Base-by-base conservation (phyloP, 805 yeast genomes). In the Myxozyma kluyveri region DNA sequence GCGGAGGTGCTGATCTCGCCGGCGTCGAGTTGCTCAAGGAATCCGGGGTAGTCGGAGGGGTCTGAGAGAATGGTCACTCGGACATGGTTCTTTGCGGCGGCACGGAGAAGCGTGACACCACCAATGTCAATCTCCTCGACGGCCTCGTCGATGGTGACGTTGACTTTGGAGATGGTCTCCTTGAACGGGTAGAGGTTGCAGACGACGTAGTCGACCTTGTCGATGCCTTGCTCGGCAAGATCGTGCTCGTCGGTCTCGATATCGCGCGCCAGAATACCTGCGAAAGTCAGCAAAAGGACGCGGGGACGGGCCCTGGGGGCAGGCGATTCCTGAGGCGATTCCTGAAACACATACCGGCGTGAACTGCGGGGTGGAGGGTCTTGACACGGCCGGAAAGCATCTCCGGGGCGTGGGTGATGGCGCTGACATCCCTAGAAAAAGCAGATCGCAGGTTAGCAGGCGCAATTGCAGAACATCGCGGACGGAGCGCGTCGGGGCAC, bases 111-210 rank as follows among this genome's bases (percentile, higher is more conserved):
- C 41, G 99, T 93, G 55, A 93, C 99, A 70, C 99, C 95, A 66
- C 99, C 99, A 68, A 93, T 93, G 69, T 93, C 99, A 64, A 93
- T 84, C 73, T 93, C 98, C 76, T 93, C 99, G 49, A 93, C 97
- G 19, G 99, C 99, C 76, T 93, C 99, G 35, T 83, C 90, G 61
- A 93, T 82, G 40, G 98, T 93, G 60, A 93, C 99, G 60, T 93
- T 89, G 64, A 87, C 88, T 72, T 91, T 91, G 60, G 96, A 86
- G 56, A 93, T 87, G 45, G 99, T 93, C 75, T 93, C 96, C 75
- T 91, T 88, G 82, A 93, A 93, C 24, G 99, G 99, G 73, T 93
- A 93, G 72, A 93, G 80, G 79, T 93, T 93, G 77, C 99, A 93
- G 49, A 93, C 96, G 47, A 93, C 99, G 66, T 77, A 88, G 76